Base-by-base conservation (phyloP, 345 rosid species). In the Eucalyptus curtisii region DNA sequence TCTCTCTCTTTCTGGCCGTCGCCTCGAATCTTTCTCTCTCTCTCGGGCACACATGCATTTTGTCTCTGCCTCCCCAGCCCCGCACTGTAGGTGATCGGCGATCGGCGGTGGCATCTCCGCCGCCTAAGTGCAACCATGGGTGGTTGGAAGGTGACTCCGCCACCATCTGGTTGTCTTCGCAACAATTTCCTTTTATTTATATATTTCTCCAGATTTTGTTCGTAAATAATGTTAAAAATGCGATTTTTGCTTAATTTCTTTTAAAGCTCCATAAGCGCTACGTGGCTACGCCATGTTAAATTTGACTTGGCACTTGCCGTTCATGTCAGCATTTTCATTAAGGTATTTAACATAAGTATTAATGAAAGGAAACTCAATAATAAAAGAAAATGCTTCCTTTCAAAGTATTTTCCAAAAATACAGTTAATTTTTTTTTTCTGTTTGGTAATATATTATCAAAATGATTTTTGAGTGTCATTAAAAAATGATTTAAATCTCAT, bases 181-280 rank as follows among this genome's bases (percentile, higher is more conserved):
- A 8, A 4, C 24, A 31, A 17, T 68, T 16, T 33, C 76, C 5
- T 15, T 4, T 14, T n/a, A 1, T 52, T 52, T 52, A 3, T 19
- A 0, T 19, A 52, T 20, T 20, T 52, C 31, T 61, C 4, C 16
- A 0, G 33, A 61, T 27, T 61, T 3, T 61, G 4, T 27, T 61
- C 0, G 0, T 33, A 30, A 27, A 27, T 61, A 61, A 61, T 13
- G 68, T 27, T 13, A 0, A 61, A 61, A 27, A 61, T 27, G 31
- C 4, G 31, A 61, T 6, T 61, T 27, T 61, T 0, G n/a, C n/a
- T 61, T 27, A 61, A 61, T 61, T 30, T 30, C 14, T 30, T 59
- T 30, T 30, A 22, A 61, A 61, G 8, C 4, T 61, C 68, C 68
- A 27, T 27, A 61, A 61, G 33, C 68, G 17, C 31, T 13, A 1